Percentiles rank a stretch among this genome's conserved stretches.
These are phyloP conservation scores for Sonneratia alba DNA, from an alignment of 345 rosid genomes.

Conservation along the genomic window DNA sequence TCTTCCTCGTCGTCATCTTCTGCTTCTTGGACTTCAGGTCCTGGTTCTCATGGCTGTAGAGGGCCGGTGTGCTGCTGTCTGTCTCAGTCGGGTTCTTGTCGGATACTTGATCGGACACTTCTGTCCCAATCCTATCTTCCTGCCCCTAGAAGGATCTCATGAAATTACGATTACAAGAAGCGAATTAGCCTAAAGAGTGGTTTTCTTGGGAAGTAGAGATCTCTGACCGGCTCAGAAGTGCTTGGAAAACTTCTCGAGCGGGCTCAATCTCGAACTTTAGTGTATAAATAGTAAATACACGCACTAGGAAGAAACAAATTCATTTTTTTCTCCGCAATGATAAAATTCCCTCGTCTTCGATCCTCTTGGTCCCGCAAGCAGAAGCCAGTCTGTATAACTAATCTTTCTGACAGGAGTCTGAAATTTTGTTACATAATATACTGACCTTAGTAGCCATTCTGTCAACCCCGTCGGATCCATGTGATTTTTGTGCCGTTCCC, in stretches of 20 bases:
- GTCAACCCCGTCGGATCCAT: conserved; percentile 64
- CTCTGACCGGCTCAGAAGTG: background rate
- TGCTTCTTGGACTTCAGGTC: conserved; percentile 28
- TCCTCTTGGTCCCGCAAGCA: no score
- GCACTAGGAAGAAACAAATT: no score
- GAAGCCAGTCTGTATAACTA: no score
- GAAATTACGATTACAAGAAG: background rate
- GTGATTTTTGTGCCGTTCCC: conserved; percentile 40
- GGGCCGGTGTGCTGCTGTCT: conserved; percentile 79
- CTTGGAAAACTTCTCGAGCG: background rate
- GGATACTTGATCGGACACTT: conserved; percentile 35
- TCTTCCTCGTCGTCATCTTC: conserved; percentile 29
- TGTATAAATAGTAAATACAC: background rate
- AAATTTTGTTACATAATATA: no score
- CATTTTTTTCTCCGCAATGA: no score
- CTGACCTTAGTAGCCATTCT: conserved; percentile 38
- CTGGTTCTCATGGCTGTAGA: conserved; percentile 39
- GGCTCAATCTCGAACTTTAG: background rate
- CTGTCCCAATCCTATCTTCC: conserved; percentile 52
- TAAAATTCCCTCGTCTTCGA: no score
- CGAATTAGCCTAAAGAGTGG: background rate
- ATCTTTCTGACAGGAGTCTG: no score
- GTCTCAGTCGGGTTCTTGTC: conserved; percentile 56
- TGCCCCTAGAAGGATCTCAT: conserved; percentile 6
- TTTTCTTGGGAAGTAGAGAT: background rate